Conservation (phyloP, 1,284 basidiomycete genomes). For the Austroboletus rostrupii region DNA sequence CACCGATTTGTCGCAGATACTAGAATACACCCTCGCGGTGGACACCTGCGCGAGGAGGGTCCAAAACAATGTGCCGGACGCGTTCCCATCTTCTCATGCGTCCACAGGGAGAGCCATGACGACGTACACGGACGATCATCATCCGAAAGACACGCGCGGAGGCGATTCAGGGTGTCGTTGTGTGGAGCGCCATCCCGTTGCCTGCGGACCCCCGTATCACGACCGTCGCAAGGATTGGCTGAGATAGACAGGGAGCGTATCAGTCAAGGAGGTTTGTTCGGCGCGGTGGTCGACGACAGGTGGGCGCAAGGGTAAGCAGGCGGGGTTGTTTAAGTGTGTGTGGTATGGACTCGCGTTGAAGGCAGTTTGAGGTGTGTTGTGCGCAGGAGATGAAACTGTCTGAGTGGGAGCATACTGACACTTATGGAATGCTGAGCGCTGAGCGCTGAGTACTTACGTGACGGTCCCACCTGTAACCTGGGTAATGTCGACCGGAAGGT, state of each 20-base stretch:
- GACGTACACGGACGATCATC: constrained; percentile 16
- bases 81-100: constrained; percentile 9
- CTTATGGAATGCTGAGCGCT: background rate
- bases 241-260: constrained; percentile 14
- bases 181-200: constrained; percentile 21
- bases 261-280: constrained; percentile 13
- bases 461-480: too few relatives aligned
- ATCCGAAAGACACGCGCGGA: constrained; percentile 16
- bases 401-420: constrained; percentile 8
- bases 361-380: constrained; percentile 22
- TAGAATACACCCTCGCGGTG: constrained; percentile 21
- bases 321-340: constrained; percentile 25
- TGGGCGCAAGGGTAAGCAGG: constrained; percentile 18
- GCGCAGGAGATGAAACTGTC: constrained; percentile 8
- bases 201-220: constrained; percentile 23
- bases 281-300: constrained; percentile 23
- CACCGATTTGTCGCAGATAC: constrained; percentile 13
- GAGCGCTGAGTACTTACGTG: too few relatives aligned
- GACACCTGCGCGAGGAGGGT: constrained; percentile 16
- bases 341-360: constrained; percentile 17
- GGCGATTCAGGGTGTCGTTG: constrained; percentile 12
- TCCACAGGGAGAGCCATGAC: constrained; percentile 12
- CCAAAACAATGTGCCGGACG: constrained; percentile 9
- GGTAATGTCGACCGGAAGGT: too few relatives aligned
- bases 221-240: constrained; percentile 16